Base-by-base conservation (phyloP, 2,329 filamentous ascomycete species). In the Colletotrichum nymphaeae region DNA sequence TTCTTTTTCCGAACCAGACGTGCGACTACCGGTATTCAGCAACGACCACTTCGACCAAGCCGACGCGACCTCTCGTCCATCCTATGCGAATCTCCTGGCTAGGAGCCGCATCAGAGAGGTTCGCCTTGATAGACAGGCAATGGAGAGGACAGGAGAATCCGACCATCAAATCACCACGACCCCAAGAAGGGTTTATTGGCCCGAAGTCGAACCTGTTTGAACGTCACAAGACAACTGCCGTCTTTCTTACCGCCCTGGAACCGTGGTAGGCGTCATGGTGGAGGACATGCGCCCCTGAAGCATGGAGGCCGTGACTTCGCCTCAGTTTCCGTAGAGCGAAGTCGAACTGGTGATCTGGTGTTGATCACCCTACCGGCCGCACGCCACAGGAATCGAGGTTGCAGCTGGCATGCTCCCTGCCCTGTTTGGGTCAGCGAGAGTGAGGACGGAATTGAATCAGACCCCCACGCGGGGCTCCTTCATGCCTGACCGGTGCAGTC, bases 381-480 rank as follows among this genome's bases (percentile, higher is more conserved):
- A 74, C 68, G 16, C 62, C 68, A 63, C 42, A 63, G 63, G 46
- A 35, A 46, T 73, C 42, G 42, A 63, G 19, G 37, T 65, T 42
- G 72, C 57, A 72, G 68, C 67, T 53, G 63, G 72, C 62, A 67
- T 71, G 52, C 62, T 67, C 69, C 68, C 37, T 72, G 67, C 32
- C 52, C 35, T n/a, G 55, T 32, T 28, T 58, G 63, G 68, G 57
- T 46, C 68, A 56, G 63, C 62, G 46, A 60, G 19, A 57, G 24
- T 55, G 62, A 65, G 58, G 14, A 30, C 71, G 56, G 32, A 57
- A 63, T 62, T 60, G 57, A 59, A 35, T 32, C 49, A 63, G 53
- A 74, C 72, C 72, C 72, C 72, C 72, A 74, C 68, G 72, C 72
- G 68, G 72, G 69, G 72, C 72, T 64, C n/a, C 42, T 63, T 63